Percentiles rank a stretch among this genome's conserved stretches.
These are phyloP conservation scores for Elongisporangium senticosum DNA, from an alignment of 352 stramenopile genomes.

Conservation along the genomic window DNA sequence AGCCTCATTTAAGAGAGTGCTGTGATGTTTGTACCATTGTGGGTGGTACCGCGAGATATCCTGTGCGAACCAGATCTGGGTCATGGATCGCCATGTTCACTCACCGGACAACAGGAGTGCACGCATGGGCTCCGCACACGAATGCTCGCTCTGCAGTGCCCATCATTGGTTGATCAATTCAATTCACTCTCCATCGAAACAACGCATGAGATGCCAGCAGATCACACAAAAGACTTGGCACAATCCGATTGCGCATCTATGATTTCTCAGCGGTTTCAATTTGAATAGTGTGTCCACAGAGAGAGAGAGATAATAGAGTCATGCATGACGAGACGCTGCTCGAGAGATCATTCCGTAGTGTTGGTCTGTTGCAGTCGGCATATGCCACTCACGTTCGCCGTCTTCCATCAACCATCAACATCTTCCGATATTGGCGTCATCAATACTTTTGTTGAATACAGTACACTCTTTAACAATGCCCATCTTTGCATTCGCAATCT, in stretches of 20 bases:
- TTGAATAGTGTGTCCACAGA: too few relatives aligned
- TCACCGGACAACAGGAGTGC: too few relatives aligned
- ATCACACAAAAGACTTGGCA: neutral
- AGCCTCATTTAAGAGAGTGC: neutral
- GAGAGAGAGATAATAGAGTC: too few relatives aligned
- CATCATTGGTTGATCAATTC: too few relatives aligned
- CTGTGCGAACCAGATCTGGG: too few relatives aligned
- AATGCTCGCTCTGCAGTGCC: neutral
- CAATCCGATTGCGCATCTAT: neutral
- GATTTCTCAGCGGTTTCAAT: neutral
- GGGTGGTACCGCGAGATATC: neutral
- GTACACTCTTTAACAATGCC: neutral
- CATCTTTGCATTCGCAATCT: neutral
- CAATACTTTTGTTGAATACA: neutral
- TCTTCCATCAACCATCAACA: neutral
- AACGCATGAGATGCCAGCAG: neutral
- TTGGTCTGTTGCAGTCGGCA: neutral
- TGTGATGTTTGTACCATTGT: neutral
- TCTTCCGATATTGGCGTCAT: neutral
- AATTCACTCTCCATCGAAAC: neutral
- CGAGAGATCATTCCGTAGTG: neutral
- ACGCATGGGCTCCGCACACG: neutral
- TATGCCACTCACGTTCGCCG: neutral
- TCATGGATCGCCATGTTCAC: too few relatives aligned
- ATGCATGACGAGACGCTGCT: too few relatives aligned